phyloP scores from a whole-genome alignment of 768 basidiomycete species.

The Lentinula edodes region DNA sequence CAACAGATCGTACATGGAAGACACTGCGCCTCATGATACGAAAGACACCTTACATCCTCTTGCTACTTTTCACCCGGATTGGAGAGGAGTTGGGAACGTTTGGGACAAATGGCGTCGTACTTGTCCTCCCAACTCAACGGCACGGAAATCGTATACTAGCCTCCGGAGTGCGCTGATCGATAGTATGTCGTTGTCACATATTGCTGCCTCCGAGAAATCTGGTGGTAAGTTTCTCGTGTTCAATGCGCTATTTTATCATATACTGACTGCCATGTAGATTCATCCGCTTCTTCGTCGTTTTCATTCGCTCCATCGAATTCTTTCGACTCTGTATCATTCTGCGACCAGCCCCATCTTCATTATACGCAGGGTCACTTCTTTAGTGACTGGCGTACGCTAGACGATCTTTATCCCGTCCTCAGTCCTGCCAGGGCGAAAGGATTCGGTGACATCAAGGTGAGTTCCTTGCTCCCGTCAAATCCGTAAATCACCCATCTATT shows the following conservation, averaged over 20 bases:
- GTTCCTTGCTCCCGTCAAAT: no score
- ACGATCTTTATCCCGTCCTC: slow-evolving; percentile 88
- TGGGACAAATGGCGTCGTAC: slow-evolving; percentile 95
- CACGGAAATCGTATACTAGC: slow-evolving; percentile 79
- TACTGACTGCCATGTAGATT: neutral
- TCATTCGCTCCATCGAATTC: slow-evolving; percentile 57
- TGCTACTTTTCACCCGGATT: slow-evolving; percentile 67
- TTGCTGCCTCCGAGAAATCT: no score
- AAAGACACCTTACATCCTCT: neutral
- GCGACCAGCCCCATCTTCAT: slow-evolving; percentile 75
- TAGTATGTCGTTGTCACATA: neutral
- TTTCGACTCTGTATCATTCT: slow-evolving; percentile 63
- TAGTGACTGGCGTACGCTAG: slow-evolving; percentile 90
- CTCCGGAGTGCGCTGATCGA: slow-evolving; percentile 45
- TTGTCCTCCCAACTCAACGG: slow-evolving; percentile 71
- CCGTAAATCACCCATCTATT: neutral
- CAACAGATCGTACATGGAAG: neutral
- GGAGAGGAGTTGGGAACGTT: slow-evolving; percentile 76
- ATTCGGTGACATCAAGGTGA: slow-evolving; percentile 71
- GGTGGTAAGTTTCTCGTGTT: neutral
- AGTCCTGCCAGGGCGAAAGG: slow-evolving; percentile 86
- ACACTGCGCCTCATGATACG: neutral
- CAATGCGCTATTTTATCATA: no score
- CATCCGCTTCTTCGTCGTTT: slow-evolving; percentile 42
- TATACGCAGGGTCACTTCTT: slow-evolving; percentile 94